phyloP scores from a whole-genome alignment of 371 early-diverging fungal species.

The Lichtheimia hyalospora region DNA sequence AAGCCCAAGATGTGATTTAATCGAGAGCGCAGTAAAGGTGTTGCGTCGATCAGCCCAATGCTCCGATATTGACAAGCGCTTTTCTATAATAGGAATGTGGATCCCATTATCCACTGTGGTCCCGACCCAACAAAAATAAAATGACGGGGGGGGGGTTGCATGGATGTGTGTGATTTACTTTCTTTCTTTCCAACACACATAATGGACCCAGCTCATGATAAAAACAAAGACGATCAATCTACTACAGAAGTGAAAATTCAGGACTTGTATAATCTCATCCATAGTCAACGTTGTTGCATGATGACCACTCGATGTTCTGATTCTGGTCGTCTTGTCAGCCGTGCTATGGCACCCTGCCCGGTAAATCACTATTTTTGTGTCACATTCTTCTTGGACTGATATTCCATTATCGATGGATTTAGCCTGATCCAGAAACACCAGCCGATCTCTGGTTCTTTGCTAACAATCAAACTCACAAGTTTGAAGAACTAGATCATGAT shows the following conservation, averaged over 20 bases:
- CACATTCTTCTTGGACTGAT: background rate
- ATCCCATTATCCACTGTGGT: too few relatives aligned
- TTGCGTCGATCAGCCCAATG: too few relatives aligned
- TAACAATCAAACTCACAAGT: constrained; percentile 39
- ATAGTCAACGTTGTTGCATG: constrained; percentile 30
- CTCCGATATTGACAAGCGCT: too few relatives aligned
- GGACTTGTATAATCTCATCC: constrained; percentile 31
- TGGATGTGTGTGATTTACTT: background rate
- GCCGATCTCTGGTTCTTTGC: constrained; percentile 44
- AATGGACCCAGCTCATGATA: constrained; percentile 15
- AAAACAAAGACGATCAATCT: constrained; percentile 13
- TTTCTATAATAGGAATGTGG: too few relatives aligned
- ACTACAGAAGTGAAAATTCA: constrained; percentile 26
- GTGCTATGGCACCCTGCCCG: constrained; percentile 27
- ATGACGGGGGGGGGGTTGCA: too few relatives aligned
- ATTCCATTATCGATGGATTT: background rate
- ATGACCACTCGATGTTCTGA: constrained; percentile 32
- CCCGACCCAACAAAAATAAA: too few relatives aligned
- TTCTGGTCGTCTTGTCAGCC: constrained; percentile 25
- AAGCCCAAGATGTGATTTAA: too few relatives aligned
- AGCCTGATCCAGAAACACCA: constrained; percentile 22
- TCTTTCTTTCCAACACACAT: background rate
- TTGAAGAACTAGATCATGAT: constrained; percentile 40
- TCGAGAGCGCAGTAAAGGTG: too few relatives aligned
- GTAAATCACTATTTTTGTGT: constrained; percentile 9